A percentile compares a stretch with the other conserved stretches of the same genome.
These are phyloP conservation scores for Botryobasidium botryosum DNA, from an alignment of 768 basidiomycete genomes.

Conservation along the genomic window DNA sequence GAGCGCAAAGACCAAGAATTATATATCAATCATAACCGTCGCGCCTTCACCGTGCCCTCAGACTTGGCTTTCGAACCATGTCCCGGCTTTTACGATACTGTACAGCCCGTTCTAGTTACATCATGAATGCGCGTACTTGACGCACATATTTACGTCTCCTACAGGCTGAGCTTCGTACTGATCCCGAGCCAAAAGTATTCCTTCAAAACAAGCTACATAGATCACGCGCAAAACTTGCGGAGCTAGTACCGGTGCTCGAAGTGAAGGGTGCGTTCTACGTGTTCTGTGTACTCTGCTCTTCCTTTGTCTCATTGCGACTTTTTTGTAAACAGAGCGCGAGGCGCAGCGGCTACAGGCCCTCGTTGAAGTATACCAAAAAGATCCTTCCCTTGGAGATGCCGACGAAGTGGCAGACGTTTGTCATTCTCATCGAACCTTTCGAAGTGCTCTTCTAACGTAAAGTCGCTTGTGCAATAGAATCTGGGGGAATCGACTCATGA, in stretches of 20 bases:
- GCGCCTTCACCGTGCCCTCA: slow-evolving; percentile 42
- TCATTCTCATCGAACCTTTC: slow-evolving; percentile 10
- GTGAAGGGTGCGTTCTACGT: slow-evolving; percentile 35
- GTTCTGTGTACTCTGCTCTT: slow-evolving; percentile 1
- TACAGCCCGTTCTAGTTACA: slow-evolving; percentile 18
- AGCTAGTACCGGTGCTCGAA: slow-evolving; percentile 39
- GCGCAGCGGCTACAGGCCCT: slow-evolving; percentile 32
- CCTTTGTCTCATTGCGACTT: slow-evolving; percentile 4
- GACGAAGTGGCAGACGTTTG: slow-evolving; percentile 44
- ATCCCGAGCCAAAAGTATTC: slow-evolving; percentile 54
- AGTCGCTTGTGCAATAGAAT: slow-evolving; percentile 25
- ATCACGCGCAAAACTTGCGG: slow-evolving; percentile 43
- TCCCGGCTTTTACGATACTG: slow-evolving; percentile 57
- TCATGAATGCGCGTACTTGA: not conserved
- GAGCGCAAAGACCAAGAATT: slow-evolving; percentile 46
- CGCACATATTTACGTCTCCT: not conserved
- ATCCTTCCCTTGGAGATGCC: slow-evolving; percentile 35
- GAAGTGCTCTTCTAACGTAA: not conserved
- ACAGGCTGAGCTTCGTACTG: slow-evolving; percentile 45
- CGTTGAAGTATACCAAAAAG: slow-evolving; percentile 30
- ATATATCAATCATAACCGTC: slow-evolving; percentile 54
- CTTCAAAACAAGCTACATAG: slow-evolving; percentile 61
- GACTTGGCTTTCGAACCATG: slow-evolving; percentile 70
- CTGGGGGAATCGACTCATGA: slow-evolving; percentile 49
- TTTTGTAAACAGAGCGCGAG: slow-evolving; percentile 31